These are phyloP conservation scores for Akebia trifoliata DNA, from an alignment of 164 flowering plant species.

Conservation along the genomic window DNA sequence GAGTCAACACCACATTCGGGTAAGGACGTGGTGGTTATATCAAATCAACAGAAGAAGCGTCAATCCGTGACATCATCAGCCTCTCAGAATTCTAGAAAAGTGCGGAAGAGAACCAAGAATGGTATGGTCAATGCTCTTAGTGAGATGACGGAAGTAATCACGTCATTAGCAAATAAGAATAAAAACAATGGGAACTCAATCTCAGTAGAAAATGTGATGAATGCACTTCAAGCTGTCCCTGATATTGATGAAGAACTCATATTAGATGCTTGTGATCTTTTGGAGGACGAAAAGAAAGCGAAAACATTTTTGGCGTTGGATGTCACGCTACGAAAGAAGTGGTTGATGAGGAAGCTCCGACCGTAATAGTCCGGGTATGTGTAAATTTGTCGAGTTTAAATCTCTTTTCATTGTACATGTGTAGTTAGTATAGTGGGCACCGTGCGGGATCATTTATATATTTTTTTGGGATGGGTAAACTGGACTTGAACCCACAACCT, in stretches of 20 bases:
- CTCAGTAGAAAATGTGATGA: constrained; percentile 6
- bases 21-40: too few species aligned
- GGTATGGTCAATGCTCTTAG: constrained; percentile 9
- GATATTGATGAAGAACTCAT: constrained; percentile 22
- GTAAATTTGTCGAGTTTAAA: too few species aligned
- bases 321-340: constrained; percentile 12
- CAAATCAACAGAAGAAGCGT: constrained; percentile 7
- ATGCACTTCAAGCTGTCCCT: constrained; percentile 18
- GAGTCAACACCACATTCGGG: constrained; percentile 11
- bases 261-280: constrained; percentile 23
- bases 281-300: constrained; percentile 20
- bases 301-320: constrained; percentile 19
- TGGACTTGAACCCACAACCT: too few species aligned
- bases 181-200: neutral
- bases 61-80: constrained; percentile 1
- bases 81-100: constrained; percentile 6
- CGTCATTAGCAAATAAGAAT: constrained; percentile 11
- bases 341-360: constrained; percentile 24
- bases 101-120: neutral
- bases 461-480: too few species aligned
- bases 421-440: too few species aligned
- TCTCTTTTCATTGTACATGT: too few species aligned
- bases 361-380: too few species aligned
- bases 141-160: constrained; percentile 8
- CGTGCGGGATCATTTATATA: too few species aligned